A percentile compares a stretch with the other conserved stretches of the same genome.
Conservation (phyloP, 768 basidiomycete species). For the Termitomyces sp. region DNA sequence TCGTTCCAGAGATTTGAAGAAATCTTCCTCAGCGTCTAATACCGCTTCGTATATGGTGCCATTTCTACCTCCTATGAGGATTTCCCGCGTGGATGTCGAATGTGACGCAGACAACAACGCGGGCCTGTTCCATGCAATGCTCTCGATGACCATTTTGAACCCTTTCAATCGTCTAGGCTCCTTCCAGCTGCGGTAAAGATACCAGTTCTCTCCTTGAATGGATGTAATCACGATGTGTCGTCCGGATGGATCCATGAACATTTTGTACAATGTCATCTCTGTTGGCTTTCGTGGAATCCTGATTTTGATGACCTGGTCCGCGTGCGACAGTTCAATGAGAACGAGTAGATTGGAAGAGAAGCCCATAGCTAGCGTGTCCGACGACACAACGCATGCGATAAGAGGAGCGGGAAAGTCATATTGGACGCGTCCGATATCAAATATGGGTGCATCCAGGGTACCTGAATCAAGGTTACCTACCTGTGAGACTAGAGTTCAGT, state of each 20-base stretch:
- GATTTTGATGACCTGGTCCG: slow-evolving; percentile 83
- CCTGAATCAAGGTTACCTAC: slow-evolving; percentile 20
- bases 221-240: slow-evolving; percentile 88
- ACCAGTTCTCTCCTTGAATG: slow-evolving; percentile 89
- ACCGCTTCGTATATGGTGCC: slow-evolving; percentile 88
- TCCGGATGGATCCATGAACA: slow-evolving; percentile 93
- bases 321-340: slow-evolving; percentile 84
- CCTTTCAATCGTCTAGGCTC: slow-evolving; percentile 76
- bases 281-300: slow-evolving; percentile 69
- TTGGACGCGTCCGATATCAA: slow-evolving; percentile 87
- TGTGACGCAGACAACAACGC: slow-evolving; percentile 60
- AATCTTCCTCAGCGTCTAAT: slow-evolving; percentile 87
- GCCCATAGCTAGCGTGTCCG: slow-evolving; percentile 85
- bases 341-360: slow-evolving; percentile 73
- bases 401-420: slow-evolving; percentile 85
- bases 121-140: slow-evolving; percentile 87
- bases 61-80: slow-evolving; percentile 82
- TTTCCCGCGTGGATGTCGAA: slow-evolving; percentile 75
- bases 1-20: slow-evolving; percentile 87
- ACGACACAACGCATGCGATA: slow-evolving; percentile 77
- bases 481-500: slow-evolving; percentile 20
- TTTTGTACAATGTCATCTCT: slow-evolving; percentile 76
- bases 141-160: slow-evolving; percentile 86
- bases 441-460: slow-evolving; percentile 54
- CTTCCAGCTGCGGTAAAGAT: slow-evolving; percentile 77